These are phyloP conservation scores for Nelumbo lutea DNA, from an alignment of 164 flowering plant genomes.

Conservation along the genomic window DNA sequence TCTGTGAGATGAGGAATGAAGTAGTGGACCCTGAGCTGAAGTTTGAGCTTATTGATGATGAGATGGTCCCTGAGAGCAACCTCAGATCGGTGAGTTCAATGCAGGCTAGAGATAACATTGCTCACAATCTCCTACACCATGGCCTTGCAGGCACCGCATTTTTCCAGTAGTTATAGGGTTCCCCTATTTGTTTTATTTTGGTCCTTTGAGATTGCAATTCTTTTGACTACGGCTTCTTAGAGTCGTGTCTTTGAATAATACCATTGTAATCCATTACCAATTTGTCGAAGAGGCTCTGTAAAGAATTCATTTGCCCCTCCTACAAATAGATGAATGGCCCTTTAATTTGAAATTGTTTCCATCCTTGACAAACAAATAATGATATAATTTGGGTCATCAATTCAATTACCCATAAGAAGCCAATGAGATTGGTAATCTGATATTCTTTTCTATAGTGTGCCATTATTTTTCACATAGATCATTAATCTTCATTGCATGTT, in stretches of 20 bases:
- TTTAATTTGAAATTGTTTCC: neutral
- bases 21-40: slow-evolving; percentile 38
- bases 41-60: slow-evolving; percentile 60
- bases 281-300: neutral
- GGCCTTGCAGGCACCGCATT: slow-evolving; percentile 55
- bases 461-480: too few relatives aligned
- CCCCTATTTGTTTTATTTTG: neutral
- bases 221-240: slow-evolving; percentile 8
- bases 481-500: too few relatives aligned
- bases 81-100: slow-evolving; percentile 36
- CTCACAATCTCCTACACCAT: slow-evolving; percentile 75
- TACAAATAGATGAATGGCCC: neutral
- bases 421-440: too few relatives aligned
- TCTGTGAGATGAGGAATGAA: slow-evolving; percentile 66
- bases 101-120: slow-evolving; percentile 62
- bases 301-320: neutral
- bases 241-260: neutral
- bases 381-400: neutral
- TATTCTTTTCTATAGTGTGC: too few relatives aligned
- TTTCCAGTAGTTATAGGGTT: slow-evolving; percentile 14
- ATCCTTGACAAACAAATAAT: neutral
- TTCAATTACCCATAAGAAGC: neutral
- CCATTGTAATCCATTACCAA: neutral
- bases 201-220: slow-evolving; percentile 6
- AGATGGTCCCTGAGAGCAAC: slow-evolving; percentile 42